Evolutionary conservation across 148 eudicot species (phyloP), one percentile per base, ranked within the genome.

Genomic region (Arctostaphylos glauca): DNA sequence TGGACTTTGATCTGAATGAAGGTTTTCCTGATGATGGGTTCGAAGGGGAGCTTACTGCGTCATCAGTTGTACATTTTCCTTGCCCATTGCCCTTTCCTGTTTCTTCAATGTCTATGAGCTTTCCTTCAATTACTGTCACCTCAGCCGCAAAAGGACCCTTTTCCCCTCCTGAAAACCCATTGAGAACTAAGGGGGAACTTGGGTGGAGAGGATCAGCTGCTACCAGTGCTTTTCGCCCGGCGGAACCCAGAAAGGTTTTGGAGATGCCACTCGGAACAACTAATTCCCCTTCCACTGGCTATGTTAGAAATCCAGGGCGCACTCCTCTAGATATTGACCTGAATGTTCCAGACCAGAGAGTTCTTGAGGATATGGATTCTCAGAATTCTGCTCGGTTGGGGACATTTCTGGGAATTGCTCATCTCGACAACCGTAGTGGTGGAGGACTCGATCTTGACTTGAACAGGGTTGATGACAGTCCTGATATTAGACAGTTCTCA

Each of bases 161-260:
- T 90, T 84, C 84, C 67, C 97, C 92, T 80, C 92, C 93, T 2
- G 95, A 91, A 41, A 92, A 88, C 62, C 83, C 92, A 67, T 81
- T 91, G 86, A 87, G 88, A 90, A 88, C 83, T 68, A 93, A 93
- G 82, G 84, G 83, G 64, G 95, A 91, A 81, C 88, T 90, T 80
- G 93, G 95, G 48, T 94, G 99, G 99, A 94, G 89, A 83, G 97
- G 99, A 58, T 92, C 98, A 25, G 99, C 97, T 72, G 94, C 98
- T 16, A 96, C 98, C 16, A 96, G 98, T 88, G 99, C 97, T 79
- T 94, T 96, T 86, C 94, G 94, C 48, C 98, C 97, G 2, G 99
- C 99, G 38, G 98, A 94, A 82, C 98, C 97, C 16, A 87, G 98
- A 56, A 93, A 92, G 84, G 75, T 74, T 56, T 16, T 52, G 50